phyloP scores from a whole-genome alignment of 2,329 filamentous ascomycete genomes.

The Sordariomycetes sp. region DNA sequence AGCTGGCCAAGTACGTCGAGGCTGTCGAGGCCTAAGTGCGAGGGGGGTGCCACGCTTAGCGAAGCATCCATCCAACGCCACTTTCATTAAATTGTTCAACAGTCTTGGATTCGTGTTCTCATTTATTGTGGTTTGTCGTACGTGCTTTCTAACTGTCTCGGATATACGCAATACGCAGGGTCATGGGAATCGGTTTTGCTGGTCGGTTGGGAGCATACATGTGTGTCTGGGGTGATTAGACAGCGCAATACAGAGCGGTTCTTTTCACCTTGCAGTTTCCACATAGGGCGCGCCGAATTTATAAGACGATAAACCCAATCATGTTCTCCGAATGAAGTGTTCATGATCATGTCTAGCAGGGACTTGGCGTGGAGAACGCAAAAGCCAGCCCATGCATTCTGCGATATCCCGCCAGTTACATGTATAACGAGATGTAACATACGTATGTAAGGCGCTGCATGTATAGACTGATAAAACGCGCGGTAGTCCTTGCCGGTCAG shows the following conservation, averaged over 20 bases:
- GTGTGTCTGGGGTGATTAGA: constrained; percentile 1
- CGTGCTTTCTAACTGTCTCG: constrained; percentile 1
- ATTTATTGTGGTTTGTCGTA: constrained; percentile 8
- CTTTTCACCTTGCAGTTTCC: neutral
- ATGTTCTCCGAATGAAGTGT: neutral
- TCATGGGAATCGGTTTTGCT: constrained; percentile 3
- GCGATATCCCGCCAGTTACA: too few species aligned
- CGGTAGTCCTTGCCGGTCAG: too few species aligned
- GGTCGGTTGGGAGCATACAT: constrained; percentile 5
- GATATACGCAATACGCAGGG: constrained; percentile 6
- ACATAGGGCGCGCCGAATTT: neutral
- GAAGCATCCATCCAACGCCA: neutral
- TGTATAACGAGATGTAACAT: too few species aligned
- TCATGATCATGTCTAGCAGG: too few species aligned
- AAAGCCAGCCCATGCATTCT: too few species aligned
- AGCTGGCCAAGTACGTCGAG: constrained; percentile 43
- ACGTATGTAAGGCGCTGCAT: too few species aligned
- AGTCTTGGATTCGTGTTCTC: constrained; percentile 14
- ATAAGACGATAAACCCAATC: neutral
- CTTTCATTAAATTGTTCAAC: constrained; percentile 17
- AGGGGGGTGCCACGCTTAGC: neutral
- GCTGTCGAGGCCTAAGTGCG: neutral
- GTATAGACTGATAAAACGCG: too few species aligned
- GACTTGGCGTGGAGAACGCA: too few species aligned
- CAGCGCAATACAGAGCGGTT: constrained; percentile 4